Conservation (phyloP, 345 rosid genomes). For the Draba incana region DNA sequence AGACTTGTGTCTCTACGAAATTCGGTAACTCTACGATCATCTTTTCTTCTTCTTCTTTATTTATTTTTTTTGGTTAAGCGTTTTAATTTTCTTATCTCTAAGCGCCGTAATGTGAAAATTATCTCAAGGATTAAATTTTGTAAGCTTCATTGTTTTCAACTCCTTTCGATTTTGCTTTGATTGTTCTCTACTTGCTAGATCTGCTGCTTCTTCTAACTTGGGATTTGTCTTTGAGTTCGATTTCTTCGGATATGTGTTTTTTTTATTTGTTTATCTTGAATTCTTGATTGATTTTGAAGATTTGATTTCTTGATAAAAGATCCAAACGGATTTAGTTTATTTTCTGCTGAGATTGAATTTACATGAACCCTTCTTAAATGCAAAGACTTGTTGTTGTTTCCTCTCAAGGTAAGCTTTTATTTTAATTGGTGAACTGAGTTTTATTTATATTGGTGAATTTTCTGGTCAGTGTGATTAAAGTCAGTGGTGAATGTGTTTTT, state of each 20-base stretch:
- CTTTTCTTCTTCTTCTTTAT: background rate
- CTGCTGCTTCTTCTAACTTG: conserved; percentile 25
- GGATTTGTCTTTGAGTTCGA: conserved; percentile 32
- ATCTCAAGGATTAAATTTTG: conserved; percentile 25
- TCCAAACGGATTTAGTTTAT: conserved; percentile 8
- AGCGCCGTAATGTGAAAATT: conserved; percentile 40
- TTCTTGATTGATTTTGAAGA: conserved; percentile 38
- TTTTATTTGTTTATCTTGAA: background rate
- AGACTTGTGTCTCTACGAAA: conserved; percentile 35
- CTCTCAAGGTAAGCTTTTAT: background rate
- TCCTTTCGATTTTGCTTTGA: conserved; percentile 27
- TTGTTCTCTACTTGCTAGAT: conserved; percentile 41
- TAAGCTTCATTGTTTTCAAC: conserved; percentile 31
- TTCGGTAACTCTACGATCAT: conserved; percentile 42
- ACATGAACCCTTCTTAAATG: conserved; percentile 52
- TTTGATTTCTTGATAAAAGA: conserved; percentile 49
- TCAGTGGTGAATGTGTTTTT: conserved; percentile 15
- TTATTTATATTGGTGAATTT: conserved; percentile 14
- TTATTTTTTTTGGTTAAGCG: conserved; percentile 1
- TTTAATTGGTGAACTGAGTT: conserved; percentile 26
- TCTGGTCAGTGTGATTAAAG: background rate
- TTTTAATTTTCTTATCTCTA: conserved; percentile 24
- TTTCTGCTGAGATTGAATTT: conserved; percentile 55
- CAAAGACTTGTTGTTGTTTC: conserved; percentile 53
- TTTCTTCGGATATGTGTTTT: conserved; percentile 18